Base-by-base conservation (phyloP, 2,329 filamentous ascomycete species). In the Monosporascus ibericus region DNA sequence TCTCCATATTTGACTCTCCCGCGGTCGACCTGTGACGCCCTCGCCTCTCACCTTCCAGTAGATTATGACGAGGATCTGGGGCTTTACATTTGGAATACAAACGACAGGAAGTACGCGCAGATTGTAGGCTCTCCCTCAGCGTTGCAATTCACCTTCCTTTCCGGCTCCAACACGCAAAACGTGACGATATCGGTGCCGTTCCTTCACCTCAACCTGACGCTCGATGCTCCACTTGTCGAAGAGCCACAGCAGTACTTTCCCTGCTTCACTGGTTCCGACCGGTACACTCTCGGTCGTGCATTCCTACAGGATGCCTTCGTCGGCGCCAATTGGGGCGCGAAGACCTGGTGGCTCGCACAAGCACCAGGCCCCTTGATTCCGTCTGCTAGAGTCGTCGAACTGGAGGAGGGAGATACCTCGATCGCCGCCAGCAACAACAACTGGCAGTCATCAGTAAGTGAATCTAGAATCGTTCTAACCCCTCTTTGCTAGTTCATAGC, bases 221-320 rank as follows among this genome's bases (percentile, higher is more conserved):
- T 76, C 4, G 66, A 69, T 2, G 34, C 60, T 1, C 72, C 72
- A 0, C 60, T 75, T 2, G 63, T 67, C 5, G 59, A 64, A 2
- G 56, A 44, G 2, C 60, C 68, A 5, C 63, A 58, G 15, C 68
- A 64, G 38, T 76, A 75, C 57, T 75, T 78, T 52, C 75, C 73
- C 1, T 77, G 74, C 53, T 64, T 65, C 20, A 64, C 65, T 0
- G 64, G 62, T 6, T 56, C 55, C 2, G 48, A 54, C 1, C 22
- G 44, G 5, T 70, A 69, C 53, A 62, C 61, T 2, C 68, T 77
- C 2, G 75, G 75, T 1, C 68, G 73, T 18, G 71, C 72, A 1
- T 77, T 76, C 54, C 62, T 77, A 1, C 75, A 78, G 55, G 74
- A 75, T 27, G 72, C 75, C 4, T 77, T 77, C 44, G 51, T 76